Evolutionary conservation across 2,329 filamentous ascomycete species (phyloP), one percentile per base, ranked within the genome.

Genomic region (Epichloe typhina): DNA sequence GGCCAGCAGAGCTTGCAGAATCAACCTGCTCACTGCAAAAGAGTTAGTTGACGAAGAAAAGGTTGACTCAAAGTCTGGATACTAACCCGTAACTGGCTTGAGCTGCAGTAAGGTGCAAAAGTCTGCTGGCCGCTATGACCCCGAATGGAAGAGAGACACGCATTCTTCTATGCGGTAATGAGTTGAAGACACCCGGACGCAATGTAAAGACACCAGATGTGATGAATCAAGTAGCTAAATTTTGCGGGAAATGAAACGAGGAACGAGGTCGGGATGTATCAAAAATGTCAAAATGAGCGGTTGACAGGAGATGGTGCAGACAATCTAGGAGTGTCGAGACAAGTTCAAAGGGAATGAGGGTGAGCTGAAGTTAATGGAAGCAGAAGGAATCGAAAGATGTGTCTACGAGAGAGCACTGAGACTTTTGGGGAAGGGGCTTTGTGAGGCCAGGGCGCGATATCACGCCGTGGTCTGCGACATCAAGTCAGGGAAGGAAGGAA

Each of bases 51-150:
- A 36, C 13, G 15, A 35, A 17, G 15, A 26, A 37, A 21, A 12
- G 45, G 15, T 46, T 40, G 8, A 46, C 37, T 21, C 9, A 4
- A 8, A 37, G 35, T 23, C 23, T 19, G 2, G 21, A 54, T 4
- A 58, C 64, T 63, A 60, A 68, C 70, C 59, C 60, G 33, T 65
- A 62, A 43, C 57, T 58, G 37, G 62, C 59, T 49, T 66, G 64
- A n/a, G 62, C 65, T 42, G 58, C 55, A 45, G 61, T 59, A 35
- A 58, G 55, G 8, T 62, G 56, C 47, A 70, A 49, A 53, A 69
- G 60, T 51, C 65, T 62, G 52, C 66, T 54, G 57, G 64, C 65
- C 57, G 61, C 53, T 44, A 72, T 50, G 59, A 62, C 62, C 55
- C 64, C 60, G 53, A 72, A 54, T 52, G 65, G 61, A 45, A 62